phyloP scores from a whole-genome alignment of 2,329 filamentous ascomycete genomes.

The Bertia moriformis region DNA sequence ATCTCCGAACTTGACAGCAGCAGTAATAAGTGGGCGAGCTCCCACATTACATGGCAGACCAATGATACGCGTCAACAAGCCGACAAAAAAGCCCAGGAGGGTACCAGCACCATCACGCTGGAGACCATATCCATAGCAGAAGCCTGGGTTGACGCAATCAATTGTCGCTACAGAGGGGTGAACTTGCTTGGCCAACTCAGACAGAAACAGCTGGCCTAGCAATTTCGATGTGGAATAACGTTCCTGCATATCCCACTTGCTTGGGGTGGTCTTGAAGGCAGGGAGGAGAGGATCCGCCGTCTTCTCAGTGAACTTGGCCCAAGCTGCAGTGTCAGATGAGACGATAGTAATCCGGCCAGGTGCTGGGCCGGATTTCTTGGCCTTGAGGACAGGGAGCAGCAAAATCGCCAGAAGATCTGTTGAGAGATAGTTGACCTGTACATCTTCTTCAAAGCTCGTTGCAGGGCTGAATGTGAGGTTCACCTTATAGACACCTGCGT shows the following conservation, averaged over 20 bases:
- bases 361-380: slow-evolving; percentile 8
- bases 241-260: no score
- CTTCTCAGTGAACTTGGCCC: slow-evolving; percentile 6
- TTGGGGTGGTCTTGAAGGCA: not conserved
- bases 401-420: slow-evolving; percentile 16
- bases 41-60: not conserved
- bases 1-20: slow-evolving; percentile 1
- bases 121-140: not conserved
- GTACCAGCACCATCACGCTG: not conserved
- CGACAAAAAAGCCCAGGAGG: not conserved
- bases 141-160: not conserved
- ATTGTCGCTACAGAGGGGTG: slow-evolving; percentile 2
- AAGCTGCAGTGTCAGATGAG: slow-evolving; percentile 11
- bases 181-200: slow-evolving; percentile 1
- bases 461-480: slow-evolving; percentile 7
- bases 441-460: slow-evolving; percentile 20
- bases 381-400: slow-evolving; percentile 13
- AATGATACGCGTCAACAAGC: not conserved
- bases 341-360: slow-evolving; percentile 15
- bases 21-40: not conserved
- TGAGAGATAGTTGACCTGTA: slow-evolving; percentile 24
- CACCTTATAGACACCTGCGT: slow-evolving; percentile 19
- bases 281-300: slow-evolving; percentile 3
- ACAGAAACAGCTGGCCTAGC: slow-evolving; percentile 3
- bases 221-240: slow-evolving; percentile 4